These are phyloP conservation scores for Diaporthe nobilis DNA, from an alignment of 2,329 filamentous ascomycete species.

Conservation along the genomic window DNA sequence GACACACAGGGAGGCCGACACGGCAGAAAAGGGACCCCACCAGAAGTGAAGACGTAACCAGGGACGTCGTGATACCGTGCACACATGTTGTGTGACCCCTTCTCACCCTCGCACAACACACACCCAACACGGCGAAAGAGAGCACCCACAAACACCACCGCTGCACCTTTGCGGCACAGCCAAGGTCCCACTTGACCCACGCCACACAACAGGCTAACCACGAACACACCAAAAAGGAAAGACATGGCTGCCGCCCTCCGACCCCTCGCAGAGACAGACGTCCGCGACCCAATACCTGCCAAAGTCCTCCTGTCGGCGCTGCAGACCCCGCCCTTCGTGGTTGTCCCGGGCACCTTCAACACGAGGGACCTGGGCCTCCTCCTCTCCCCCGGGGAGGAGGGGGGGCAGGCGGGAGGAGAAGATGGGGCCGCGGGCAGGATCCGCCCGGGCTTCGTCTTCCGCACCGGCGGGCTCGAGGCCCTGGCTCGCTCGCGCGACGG, in stretches of 20 bases:
- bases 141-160: not conserved
- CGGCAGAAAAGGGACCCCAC: not conserved
- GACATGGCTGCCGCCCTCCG: conserved; percentile 49
- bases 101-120: not conserved
- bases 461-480: conserved; percentile 59
- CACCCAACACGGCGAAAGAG: not conserved
- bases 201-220: not conserved
- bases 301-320: conserved; percentile 55
- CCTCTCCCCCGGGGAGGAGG: conserved; percentile 42
- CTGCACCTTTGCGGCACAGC: conserved; percentile 1
- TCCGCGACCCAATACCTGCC: conserved; percentile 54
- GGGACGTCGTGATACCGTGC: too few relatives aligned
- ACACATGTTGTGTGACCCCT: not conserved
- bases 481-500: conserved; percentile 51
- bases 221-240: not conserved
- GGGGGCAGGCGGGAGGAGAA: not conserved
- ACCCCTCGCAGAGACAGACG: conserved; percentile 59
- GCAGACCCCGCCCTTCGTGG: conserved; percentile 61
- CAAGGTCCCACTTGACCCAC: conserved; percentile 4
- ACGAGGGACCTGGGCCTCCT: conserved; percentile 65
- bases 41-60: not conserved
- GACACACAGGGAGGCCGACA: not conserved
- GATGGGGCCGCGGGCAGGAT: conserved; percentile 45
- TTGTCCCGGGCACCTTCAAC: conserved; percentile 64
- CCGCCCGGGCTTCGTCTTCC: conserved; percentile 59